Conservation (phyloP, 2,329 filamentous ascomycete species). For the Sporothrix inflata region DNA sequence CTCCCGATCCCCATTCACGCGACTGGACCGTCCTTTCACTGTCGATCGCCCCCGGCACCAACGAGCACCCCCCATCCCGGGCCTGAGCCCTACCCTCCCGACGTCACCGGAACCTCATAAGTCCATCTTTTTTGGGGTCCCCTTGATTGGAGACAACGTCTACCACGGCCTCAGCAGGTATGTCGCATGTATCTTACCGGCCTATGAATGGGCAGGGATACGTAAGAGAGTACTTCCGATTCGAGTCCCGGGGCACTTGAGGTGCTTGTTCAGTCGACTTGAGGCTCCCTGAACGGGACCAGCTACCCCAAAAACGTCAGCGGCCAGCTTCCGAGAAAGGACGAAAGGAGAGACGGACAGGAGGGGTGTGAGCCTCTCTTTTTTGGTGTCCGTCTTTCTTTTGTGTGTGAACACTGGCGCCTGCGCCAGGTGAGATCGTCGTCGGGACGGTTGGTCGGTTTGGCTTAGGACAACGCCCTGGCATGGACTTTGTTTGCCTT, state of each 20-base stretch:
- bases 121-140: not conserved
- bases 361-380: not conserved
- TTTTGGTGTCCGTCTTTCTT: not conserved
- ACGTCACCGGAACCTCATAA: not conserved
- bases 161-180: not conserved
- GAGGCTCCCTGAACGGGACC: not conserved
- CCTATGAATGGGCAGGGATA: conserved; percentile 1
- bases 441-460: conserved; percentile 1
- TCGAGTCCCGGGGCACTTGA: not conserved
- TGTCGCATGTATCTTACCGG: not conserved
- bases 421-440: not conserved
- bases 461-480: not conserved
- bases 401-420: not conserved
- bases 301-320: not conserved
- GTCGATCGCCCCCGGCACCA: not conserved
- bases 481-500: not conserved
- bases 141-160: not conserved
- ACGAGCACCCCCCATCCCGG: not conserved
- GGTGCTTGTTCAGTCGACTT: not conserved
- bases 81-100: not conserved
- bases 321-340: conserved; percentile 20
- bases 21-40: not conserved
- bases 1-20: conserved; percentile 2
- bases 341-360: conserved; percentile 13
- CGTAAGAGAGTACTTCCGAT: conserved; percentile 19